These are phyloP conservation scores for Dendrobium catenatum DNA, from an alignment of 106 monocot genomes.

Conservation along the genomic window DNA sequence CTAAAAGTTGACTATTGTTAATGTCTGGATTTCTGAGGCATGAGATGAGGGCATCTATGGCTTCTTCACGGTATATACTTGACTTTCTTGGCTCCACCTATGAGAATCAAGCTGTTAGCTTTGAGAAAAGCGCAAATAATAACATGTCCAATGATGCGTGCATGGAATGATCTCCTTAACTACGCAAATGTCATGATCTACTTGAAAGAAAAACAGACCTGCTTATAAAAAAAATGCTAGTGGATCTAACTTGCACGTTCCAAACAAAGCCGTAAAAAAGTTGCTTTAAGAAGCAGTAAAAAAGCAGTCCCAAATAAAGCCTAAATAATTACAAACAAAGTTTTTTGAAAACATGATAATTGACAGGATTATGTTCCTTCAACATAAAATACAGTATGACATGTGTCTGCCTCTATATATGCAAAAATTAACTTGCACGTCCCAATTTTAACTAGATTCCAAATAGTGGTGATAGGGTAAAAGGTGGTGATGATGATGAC, in stretches of 20 bases:
- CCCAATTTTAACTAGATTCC: no score
- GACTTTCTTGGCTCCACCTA: conserved; percentile 54
- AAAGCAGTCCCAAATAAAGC: background rate
- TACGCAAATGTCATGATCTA: no score
- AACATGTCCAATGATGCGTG: background rate
- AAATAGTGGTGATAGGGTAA: no score
- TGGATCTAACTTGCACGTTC: no score
- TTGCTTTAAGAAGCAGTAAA: no score
- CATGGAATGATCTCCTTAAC: no score
- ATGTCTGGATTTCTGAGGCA: conserved; percentile 42
- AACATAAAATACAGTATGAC: background rate
- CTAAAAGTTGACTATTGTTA: conserved; percentile 31
- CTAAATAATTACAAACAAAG: background rate
- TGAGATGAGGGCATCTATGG: conserved; percentile 46
- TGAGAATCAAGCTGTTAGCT: background rate
- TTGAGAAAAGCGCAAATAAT: background rate
- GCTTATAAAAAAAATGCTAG: no score
- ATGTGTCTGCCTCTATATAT: background rate
- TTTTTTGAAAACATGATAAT: background rate
- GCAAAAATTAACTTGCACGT: background rate
- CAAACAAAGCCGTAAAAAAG: no score
- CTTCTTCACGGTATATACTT: conserved; percentile 58
- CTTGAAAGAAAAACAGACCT: no score
- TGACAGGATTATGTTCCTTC: background rate
- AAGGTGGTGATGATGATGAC: background rate